phyloP scores from a whole-genome alignment of 768 basidiomycete genomes.

The Rhizopogon roseolus region DNA sequence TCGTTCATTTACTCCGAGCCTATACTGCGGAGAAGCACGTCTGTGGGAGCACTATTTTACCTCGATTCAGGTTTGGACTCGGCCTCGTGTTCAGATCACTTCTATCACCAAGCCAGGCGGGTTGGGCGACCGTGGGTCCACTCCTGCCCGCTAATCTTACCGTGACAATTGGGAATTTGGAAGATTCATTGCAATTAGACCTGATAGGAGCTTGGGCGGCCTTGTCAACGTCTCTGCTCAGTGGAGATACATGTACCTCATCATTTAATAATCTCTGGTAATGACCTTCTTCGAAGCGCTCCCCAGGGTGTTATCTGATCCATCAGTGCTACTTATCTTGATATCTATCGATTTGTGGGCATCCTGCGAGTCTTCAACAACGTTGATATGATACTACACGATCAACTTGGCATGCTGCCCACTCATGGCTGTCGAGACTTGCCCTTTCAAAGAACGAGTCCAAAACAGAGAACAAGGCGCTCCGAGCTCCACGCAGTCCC shows the following conservation, averaged over 20 bases:
- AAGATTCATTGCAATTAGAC: neutral
- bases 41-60: neutral
- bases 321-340: neutral
- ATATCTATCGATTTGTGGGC: neutral
- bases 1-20: neutral
- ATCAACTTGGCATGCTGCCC: too few species aligned
- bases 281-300: neutral
- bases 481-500: neutral
- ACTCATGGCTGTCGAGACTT: neutral
- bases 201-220: neutral
- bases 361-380: neutral
- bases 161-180: neutral
- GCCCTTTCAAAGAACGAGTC: neutral
- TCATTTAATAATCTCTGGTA: neutral
- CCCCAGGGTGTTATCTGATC: neutral
- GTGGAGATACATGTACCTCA: neutral
- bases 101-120: neutral
- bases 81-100: neutral
- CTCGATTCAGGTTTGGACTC: neutral
- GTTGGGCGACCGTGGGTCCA: neutral
- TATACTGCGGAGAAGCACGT: neutral
- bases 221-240: neutral
- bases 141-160: neutral
- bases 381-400: neutral
- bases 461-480: neutral